Evolutionary conservation across 768 basidiomycete genomes (phyloP).

Genomic region (Termitomyces sp.): DNA sequence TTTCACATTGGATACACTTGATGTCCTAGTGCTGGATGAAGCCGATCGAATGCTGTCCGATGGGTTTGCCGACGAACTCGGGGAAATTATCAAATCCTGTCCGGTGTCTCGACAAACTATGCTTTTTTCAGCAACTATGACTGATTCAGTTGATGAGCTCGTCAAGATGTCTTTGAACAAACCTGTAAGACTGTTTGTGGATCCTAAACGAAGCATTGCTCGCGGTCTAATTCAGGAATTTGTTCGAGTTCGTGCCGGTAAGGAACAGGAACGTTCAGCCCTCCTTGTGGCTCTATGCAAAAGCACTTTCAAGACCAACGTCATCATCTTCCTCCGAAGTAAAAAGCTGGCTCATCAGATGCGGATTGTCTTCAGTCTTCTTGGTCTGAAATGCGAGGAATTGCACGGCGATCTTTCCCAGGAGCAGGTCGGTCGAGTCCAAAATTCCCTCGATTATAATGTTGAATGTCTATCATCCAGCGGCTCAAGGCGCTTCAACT

Average conservation of each 20-base stretch:
- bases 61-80: slow-evolving; percentile 91
- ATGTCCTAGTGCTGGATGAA: slow-evolving; percentile 93
- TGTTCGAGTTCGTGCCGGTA: slow-evolving; percentile 80
- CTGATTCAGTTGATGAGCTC: slow-evolving; percentile 91
- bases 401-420: slow-evolving; percentile 94
- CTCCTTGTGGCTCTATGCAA: slow-evolving; percentile 81
- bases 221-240: slow-evolving; percentile 90
- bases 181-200: slow-evolving; percentile 92
- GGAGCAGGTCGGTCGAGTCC: slow-evolving; percentile 64
- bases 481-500: slow-evolving; percentile 79
- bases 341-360: slow-evolving; percentile 98
- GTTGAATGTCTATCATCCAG: slow-evolving; percentile 30
- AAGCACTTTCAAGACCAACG: slow-evolving; percentile 75
- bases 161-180: slow-evolving; percentile 90
- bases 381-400: slow-evolving; percentile 89
- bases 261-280: slow-evolving; percentile 70
- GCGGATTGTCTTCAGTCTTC: slow-evolving; percentile 83
- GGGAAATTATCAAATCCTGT: slow-evolving; percentile 90
- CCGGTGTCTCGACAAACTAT: slow-evolving; percentile 90
- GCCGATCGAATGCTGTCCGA: slow-evolving; percentile 96
- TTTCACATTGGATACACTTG: slow-evolving; percentile 88
- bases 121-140: slow-evolving; percentile 99
- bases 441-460: background rate
- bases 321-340: slow-evolving; percentile 92
- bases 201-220: slow-evolving; percentile 86